These are phyloP conservation scores for Trichosporon inkin DNA, from an alignment of 1,284 basidiomycete species.

Conservation along the genomic window DNA sequence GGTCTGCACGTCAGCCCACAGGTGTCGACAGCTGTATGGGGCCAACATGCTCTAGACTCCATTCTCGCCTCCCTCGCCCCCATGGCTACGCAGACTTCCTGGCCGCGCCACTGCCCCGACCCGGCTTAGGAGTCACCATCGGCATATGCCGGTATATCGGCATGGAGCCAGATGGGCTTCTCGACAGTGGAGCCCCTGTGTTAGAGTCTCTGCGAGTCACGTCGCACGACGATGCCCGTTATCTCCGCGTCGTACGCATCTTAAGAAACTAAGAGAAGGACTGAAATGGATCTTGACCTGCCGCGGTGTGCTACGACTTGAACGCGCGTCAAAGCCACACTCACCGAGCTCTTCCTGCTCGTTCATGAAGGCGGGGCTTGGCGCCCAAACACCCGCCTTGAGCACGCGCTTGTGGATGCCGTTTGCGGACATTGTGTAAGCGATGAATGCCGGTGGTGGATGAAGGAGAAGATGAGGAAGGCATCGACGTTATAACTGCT, in stretches of 20 bases:
- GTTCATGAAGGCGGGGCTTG: slow-evolving; percentile 79
- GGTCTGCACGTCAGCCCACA: slow-evolving; percentile 57
- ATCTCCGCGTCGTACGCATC: no score
- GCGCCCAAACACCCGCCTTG: slow-evolving; percentile 73
- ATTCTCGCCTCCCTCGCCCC: slow-evolving; percentile 32
- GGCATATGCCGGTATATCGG: slow-evolving; percentile 37
- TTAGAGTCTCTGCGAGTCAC: no score
- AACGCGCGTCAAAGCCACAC: slow-evolving; percentile 28
- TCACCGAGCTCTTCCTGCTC: slow-evolving; percentile 75
- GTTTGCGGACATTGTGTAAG: slow-evolving; percentile 18
- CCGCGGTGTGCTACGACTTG: neutral
- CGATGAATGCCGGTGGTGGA: neutral
- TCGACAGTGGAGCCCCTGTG: neutral
- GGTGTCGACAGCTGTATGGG: no score
- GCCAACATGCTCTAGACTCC: neutral
- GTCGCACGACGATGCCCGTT: no score
- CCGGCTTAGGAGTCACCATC: no score
- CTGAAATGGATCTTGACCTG: neutral
- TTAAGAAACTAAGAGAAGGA: no score
- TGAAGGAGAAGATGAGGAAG: neutral
- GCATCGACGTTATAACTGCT: neutral
- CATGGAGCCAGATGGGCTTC: neutral
- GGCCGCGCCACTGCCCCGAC: no score
- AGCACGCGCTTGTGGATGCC: slow-evolving; percentile 55
- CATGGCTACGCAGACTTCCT: slow-evolving; percentile 56